phyloP scores from a whole-genome alignment of 2,329 filamentous ascomycete species.

The Penicillium sp. region DNA sequence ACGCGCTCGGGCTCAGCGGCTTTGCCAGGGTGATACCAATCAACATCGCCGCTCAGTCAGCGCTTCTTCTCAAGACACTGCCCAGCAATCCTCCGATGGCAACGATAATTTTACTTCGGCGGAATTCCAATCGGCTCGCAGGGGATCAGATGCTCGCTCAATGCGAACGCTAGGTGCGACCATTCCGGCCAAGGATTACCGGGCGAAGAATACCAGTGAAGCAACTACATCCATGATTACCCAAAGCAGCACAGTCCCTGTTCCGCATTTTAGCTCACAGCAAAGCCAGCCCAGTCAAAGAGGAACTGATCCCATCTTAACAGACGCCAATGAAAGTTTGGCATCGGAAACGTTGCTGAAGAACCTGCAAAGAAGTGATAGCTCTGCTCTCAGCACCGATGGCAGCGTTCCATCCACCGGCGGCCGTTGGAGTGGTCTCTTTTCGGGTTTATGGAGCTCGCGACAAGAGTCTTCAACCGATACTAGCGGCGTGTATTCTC shows the following conservation, averaged over 20 bases:
- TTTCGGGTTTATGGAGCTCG: constrained; percentile 52
- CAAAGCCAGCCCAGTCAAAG: constrained; percentile 28
- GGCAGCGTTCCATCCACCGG: constrained; percentile 44
- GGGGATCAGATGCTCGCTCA: constrained; percentile 42
- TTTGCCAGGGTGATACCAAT: constrained; percentile 32
- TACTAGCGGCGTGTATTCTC: constrained; percentile 22
- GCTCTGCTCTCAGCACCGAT: constrained; percentile 42
- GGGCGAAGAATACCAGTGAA: constrained; percentile 44
- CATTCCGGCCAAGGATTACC: constrained; percentile 43
- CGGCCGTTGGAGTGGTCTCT: constrained; percentile 52
- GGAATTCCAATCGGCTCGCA: constrained; percentile 27
- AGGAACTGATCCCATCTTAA: constrained; percentile 19
- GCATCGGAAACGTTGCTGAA: constrained; percentile 53
- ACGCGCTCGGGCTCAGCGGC: constrained; percentile 44
- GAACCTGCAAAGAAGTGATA: constrained; percentile 50
- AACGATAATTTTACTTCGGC: constrained; percentile 23
- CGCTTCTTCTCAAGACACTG: constrained; percentile 41
- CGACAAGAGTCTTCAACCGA: constrained; percentile 46
- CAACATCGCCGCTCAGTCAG: constrained; percentile 40
- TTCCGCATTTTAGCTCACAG: constrained; percentile 50
- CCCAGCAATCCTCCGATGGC: constrained; percentile 33
- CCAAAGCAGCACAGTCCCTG: constrained; percentile 46
- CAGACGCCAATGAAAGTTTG: constrained; percentile 38
- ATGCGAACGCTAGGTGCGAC: constrained; percentile 41
- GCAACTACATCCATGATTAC: constrained; percentile 50